Conservation (phyloP, 192 early-diverging fungal genomes). For the Backusella parvicylindrica region DNA sequence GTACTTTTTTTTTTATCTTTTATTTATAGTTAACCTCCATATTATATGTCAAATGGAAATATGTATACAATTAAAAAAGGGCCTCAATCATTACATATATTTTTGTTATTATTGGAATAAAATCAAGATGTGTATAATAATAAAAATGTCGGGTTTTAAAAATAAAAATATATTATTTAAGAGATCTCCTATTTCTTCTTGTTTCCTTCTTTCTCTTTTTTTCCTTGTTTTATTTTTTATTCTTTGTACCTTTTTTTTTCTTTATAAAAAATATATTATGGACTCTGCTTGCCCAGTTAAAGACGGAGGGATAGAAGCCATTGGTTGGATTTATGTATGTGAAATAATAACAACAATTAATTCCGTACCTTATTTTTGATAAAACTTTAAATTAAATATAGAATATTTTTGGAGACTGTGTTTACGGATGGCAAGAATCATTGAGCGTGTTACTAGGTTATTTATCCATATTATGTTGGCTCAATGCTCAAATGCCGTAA, state of each 20-base stretch:
- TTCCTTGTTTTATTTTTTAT: neutral
- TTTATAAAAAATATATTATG: neutral
- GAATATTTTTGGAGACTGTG: conserved; percentile 44
- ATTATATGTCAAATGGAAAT: neutral
- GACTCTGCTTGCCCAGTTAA: conserved; percentile 4
- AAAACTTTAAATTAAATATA: conserved; percentile 7
- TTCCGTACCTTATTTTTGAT: neutral
- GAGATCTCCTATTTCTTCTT: neutral
- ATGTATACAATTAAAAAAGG: neutral
- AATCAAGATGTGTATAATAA: conserved; percentile 8
- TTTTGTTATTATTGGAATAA: neutral
- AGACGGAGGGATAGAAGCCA: conserved; percentile 1
- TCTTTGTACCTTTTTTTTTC: neutral
- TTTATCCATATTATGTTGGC: conserved; percentile 59
- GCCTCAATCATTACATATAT: neutral
- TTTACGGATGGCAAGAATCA: conserved; percentile 40
- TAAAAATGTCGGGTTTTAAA: neutral
- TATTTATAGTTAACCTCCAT: neutral
- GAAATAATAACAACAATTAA: neutral
- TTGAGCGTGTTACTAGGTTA: conserved; percentile 48
- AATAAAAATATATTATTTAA: neutral
- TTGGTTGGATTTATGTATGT: conserved; percentile 15
- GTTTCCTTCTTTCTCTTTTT: neutral
- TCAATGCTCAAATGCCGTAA: conserved; percentile 74
- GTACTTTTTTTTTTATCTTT: neutral